These are phyloP conservation scores for Podila epicladia DNA, from an alignment of 192 early-diverging fungal genomes.

Conservation along the genomic window DNA sequence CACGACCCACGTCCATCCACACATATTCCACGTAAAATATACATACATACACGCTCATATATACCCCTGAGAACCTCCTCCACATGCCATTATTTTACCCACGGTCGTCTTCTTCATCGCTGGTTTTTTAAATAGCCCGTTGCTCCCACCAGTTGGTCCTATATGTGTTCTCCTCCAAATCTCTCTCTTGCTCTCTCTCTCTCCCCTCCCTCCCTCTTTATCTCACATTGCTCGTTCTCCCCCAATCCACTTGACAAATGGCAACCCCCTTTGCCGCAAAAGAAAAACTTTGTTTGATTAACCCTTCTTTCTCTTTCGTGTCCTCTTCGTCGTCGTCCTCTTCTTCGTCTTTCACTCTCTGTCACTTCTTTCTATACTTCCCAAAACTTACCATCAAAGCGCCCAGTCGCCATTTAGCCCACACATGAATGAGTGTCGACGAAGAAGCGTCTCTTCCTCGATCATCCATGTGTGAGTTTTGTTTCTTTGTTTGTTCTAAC, in stretches of 20 bases:
- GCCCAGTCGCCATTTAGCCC: too few relatives aligned
- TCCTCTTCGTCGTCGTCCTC: background rate
- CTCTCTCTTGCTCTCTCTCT: background rate
- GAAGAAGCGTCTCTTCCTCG: too few relatives aligned
- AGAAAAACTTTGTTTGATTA: background rate
- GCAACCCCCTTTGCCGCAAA: background rate
- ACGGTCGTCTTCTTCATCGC: background rate
- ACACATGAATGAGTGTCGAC: too few relatives aligned
- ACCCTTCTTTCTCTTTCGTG: background rate
- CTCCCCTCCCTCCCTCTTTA: background rate
- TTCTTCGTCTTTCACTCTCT: background rate
- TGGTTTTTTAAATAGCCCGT: background rate
- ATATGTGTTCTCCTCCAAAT: too few relatives aligned
- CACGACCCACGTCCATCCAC: too few relatives aligned
- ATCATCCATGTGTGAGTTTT: too few relatives aligned
- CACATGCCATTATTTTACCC: background rate
- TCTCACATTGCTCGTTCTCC: background rate
- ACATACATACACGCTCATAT: background rate
- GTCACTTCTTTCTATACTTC: background rate
- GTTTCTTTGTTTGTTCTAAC: background rate
- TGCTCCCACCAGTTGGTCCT: background rate
- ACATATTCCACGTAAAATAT: too few relatives aligned
- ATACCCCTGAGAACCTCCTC: background rate
- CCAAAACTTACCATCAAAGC: background rate
- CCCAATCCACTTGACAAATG: background rate